Base-by-base conservation (phyloP, 257 asterid genomes). In the Lantana camara region DNA sequence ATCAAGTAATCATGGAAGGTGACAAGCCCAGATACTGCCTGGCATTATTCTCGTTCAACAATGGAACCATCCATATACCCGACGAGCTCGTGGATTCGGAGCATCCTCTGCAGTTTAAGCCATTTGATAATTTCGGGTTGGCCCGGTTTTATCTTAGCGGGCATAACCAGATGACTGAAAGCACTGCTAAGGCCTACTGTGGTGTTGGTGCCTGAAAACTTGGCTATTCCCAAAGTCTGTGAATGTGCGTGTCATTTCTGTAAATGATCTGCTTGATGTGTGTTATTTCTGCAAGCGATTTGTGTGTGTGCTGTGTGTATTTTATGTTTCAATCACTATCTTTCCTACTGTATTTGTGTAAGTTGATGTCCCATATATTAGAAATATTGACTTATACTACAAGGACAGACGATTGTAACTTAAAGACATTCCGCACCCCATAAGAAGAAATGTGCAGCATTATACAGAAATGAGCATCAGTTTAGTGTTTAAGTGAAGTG, bases 71-170 rank as follows among this genome's bases (percentile, higher is more conserved):
- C 17, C 37, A 55, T 0, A 64, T 83, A 54, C 88, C 88, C 53
- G 79, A 83, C 32, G 88, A 83, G 71, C 49, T 86, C 40, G 85
- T 83, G 58, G 95, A 83, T 58, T 63, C 48, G 14, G 81, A 80
- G 12, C 83, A 86, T 54, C 90, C 95, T 1, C 40, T 71, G 66
- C 79, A 69, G 60, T 83, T 70, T 21, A 74, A 55, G 37, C 69
- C 95, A 0, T 86, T 86, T 17, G 81, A 86, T 44, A 63, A 81
- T 51, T 74, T 81, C 7, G 95, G 79, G 63, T 60, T 83, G 71
- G 69, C 70, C 68, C 74, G 64, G 0, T 64, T 71, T 76, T 77
- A 76, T 37, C 83, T 73, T n/a, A 46, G 41, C 9, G 74, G 76
- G 14, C 62, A 58, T 13, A 19, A 67, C 59, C 51, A 60, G 2